Conservation (phyloP, 176 grass and related monocot species). For the Chloris gayana region DNA sequence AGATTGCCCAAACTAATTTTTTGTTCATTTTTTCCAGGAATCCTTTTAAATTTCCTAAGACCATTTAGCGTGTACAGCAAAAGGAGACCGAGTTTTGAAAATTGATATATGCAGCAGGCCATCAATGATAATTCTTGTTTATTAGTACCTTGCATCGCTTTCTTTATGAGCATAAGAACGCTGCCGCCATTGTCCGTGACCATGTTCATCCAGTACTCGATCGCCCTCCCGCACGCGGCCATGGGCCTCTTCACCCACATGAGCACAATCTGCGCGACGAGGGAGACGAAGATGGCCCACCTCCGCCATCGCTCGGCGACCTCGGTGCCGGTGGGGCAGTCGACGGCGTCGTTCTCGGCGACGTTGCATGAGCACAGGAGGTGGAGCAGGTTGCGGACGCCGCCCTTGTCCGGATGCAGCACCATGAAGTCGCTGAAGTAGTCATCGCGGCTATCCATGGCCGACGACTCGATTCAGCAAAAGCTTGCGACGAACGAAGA, state of each 20-base stretch:
- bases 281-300: constrained; percentile 63
- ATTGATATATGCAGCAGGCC: neutral
- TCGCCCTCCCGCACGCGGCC: constrained; percentile 35
- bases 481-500: neutral
- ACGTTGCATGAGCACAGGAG: constrained; percentile 58
- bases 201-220: constrained; percentile 83
- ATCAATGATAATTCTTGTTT: neutral
- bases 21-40: neutral
- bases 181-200: constrained; percentile 50
- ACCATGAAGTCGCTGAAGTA: constrained; percentile 58
- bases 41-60: neutral
- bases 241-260: constrained; percentile 51
- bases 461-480: neutral
- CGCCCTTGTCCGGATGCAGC: constrained; percentile 63
- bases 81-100: neutral
- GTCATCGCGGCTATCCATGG: constrained; percentile 33
- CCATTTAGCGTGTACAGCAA: neutral
- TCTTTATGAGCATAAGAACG: constrained; percentile 43
- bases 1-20: neutral
- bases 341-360: constrained; percentile 46
- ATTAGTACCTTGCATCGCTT: constrained; percentile 51
- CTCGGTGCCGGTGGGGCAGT: constrained; percentile 37
- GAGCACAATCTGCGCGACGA: constrained; percentile 61
- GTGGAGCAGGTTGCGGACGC: constrained; percentile 45
- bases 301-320: constrained; percentile 26